Base-by-base conservation (phyloP, 148 eudicot species). In the Amaranthus cruentus region DNA sequence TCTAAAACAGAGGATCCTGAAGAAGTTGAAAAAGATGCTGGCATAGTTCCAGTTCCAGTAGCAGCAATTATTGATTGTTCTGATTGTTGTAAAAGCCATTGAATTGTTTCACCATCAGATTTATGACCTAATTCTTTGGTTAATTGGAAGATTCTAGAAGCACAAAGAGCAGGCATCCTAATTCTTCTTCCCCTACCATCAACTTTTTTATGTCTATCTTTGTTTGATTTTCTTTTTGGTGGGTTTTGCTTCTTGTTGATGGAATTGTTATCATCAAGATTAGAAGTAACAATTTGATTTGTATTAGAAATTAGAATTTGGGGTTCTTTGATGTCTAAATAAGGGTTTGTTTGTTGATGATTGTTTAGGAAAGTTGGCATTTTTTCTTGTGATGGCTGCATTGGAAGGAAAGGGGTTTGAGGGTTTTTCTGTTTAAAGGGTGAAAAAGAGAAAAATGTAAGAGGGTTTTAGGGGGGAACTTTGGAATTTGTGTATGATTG, bases 121-220 rank as follows among this genome's bases (percentile, higher is more conserved):
- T 74, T 79, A 7, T 74, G 77, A 15, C 81, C 81, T 44, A 88
- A 75, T 80, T 88, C 91, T 75, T 67, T 83, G 0, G 91, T 88
- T 59, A 88, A 70, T 64, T 88, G 91, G 63, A 88, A 88, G 11
- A 88, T 81, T 49, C 91, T 75, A 0, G 91, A 88, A 4, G 88
- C 91, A 66, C 84, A 85, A 6, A 88, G 75, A 2, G 88, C 88
- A 9, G 91, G 91, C 81, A 88, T 85, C 54, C 91, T 58, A 5
- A 87, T 88, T 51, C 91, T 85, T 74, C 91, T 78, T 2, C 91
- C 91, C 71, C 91, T 79, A 9, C 91, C 91, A 72, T 88, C 88
- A 12, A 88, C 91, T 28, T 88, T 88, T 46, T 82, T 88, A 73
- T 88, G 91, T 66, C 91, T 78, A 28, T 88, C 91, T 73, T 88